phyloP scores from a whole-genome alignment of 768 basidiomycete species.

The Lentinula sp. region DNA sequence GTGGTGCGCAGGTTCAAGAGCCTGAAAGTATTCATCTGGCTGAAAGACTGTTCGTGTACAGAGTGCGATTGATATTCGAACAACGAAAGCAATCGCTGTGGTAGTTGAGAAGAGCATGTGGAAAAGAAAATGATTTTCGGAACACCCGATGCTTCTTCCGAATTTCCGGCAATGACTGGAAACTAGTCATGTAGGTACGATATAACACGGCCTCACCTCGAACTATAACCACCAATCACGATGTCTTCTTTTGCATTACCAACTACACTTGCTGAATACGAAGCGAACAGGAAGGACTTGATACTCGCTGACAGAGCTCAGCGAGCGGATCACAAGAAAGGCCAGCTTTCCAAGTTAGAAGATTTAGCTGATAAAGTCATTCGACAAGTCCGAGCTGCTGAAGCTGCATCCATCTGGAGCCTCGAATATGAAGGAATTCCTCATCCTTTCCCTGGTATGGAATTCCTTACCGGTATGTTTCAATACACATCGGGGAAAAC shows the following conservation, averaged over 20 bases:
- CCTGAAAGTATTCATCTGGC: conserved; percentile 95
- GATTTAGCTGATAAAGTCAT: conserved; percentile 50
- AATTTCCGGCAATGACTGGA: background rate
- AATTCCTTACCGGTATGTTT: conserved; percentile 58
- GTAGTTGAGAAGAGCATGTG: conserved; percentile 4
- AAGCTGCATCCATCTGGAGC: conserved; percentile 56
- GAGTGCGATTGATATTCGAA: conserved; percentile 60
- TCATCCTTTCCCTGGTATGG: conserved; percentile 74
- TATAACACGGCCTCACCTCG: too few relatives aligned
- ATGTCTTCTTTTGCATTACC: background rate
- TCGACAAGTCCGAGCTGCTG: conserved; percentile 45
- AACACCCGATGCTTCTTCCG: background rate
- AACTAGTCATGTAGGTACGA: background rate
- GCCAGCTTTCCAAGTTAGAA: conserved; percentile 30
- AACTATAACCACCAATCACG: background rate
- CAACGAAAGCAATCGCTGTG: conserved; percentile 28
- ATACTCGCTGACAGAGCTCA: conserved; percentile 39
- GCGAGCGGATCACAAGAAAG: conserved; percentile 38
- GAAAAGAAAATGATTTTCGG: background rate
- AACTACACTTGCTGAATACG: conserved; percentile 8
- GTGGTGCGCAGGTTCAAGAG: conserved; percentile 86
- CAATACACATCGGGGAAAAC: background rate
- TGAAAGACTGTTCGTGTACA: conserved; percentile 85
- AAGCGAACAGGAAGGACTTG: conserved; percentile 11
- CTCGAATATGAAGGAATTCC: conserved; percentile 44